Conservation (phyloP, 805 yeast genomes). For the Hanseniaspora lachancei region DNA sequence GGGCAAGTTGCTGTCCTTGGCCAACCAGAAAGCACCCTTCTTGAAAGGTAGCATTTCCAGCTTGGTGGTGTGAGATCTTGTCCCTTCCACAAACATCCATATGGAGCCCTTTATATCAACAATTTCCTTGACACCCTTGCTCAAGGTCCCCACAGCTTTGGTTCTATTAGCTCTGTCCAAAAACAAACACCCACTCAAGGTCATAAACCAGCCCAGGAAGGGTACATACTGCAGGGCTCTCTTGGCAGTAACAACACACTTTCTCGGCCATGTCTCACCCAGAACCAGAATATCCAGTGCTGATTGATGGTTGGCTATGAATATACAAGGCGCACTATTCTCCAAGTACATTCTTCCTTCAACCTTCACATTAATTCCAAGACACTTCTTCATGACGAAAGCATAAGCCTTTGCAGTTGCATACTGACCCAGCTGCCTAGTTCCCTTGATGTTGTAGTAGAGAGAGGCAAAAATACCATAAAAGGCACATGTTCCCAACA, state of each 20-base stretch:
- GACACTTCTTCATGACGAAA: constrained; percentile 39
- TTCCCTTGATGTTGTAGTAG: constrained; percentile 51
- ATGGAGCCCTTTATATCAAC: constrained; percentile 55
- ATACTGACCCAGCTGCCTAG: constrained; percentile 74
- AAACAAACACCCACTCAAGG: constrained; percentile 78
- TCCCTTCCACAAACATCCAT: constrained; percentile 94
- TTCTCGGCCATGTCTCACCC: constrained; percentile 74
- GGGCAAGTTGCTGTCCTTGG: constrained; percentile 83
- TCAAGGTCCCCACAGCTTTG: constrained; percentile 63
- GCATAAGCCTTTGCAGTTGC: constrained; percentile 77
- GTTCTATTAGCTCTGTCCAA: constrained; percentile 68
- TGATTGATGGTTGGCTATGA: constrained; percentile 82
- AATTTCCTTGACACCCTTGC: constrained; percentile 50
- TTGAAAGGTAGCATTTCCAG: constrained; percentile 76
- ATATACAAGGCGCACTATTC: constrained; percentile 55
- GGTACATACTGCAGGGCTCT: constrained; percentile 73
- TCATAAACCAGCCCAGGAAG: constrained; percentile 94
- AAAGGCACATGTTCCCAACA: constrained; percentile 47
- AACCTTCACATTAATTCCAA: constrained; percentile 61
- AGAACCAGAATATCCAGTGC: constrained; percentile 71
- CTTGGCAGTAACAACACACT: constrained; percentile 87
- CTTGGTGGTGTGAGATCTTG: constrained; percentile 63
- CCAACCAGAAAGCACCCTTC: constrained; percentile 96
- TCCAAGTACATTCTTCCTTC: constrained; percentile 48
- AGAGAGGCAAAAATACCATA: constrained; percentile 73